These are phyloP conservation scores for Fusarium scirpi DNA, from an alignment of 2,329 filamentous ascomycete species.

Conservation along the genomic window DNA sequence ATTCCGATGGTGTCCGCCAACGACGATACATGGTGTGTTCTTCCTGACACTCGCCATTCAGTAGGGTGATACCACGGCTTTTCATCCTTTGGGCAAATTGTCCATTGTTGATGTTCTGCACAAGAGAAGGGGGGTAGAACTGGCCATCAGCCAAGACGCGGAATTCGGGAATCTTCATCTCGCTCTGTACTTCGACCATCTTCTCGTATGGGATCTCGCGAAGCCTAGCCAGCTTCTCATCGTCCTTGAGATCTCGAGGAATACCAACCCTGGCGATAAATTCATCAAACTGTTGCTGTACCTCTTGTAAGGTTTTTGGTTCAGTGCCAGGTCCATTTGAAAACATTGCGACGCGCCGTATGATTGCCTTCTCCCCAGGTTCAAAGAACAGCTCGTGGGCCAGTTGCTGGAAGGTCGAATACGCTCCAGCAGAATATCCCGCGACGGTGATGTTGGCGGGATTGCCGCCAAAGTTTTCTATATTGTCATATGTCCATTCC, in stretches of 20 bases:
- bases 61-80: neutral
- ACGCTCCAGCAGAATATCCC: neutral
- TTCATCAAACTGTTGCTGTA: neutral
- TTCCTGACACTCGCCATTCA: neutral
- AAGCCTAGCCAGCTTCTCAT: neutral
- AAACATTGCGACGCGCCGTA: neutral
- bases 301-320: neutral
- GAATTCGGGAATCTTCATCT: neutral
- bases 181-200: neutral
- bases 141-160: neutral
- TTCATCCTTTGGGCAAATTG: neutral
- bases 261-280: neutral
- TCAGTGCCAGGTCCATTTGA: neutral
- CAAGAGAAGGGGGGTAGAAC: neutral
- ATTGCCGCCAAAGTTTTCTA: neutral
- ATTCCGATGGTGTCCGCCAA: conserved; percentile 1
- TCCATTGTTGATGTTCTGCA: neutral
- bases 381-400: neutral
- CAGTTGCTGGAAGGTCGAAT: neutral
- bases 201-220: neutral
- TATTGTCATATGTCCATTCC: neutral
- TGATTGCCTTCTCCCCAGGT: neutral
- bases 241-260: fast-evolving
- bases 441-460: neutral
- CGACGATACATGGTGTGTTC: neutral